Evolutionary conservation across 202 grass and related monocot species (phyloP), one percentile per base, ranked within the genome.

Genomic region (Schoenoplectus tabernaemontani): DNA sequence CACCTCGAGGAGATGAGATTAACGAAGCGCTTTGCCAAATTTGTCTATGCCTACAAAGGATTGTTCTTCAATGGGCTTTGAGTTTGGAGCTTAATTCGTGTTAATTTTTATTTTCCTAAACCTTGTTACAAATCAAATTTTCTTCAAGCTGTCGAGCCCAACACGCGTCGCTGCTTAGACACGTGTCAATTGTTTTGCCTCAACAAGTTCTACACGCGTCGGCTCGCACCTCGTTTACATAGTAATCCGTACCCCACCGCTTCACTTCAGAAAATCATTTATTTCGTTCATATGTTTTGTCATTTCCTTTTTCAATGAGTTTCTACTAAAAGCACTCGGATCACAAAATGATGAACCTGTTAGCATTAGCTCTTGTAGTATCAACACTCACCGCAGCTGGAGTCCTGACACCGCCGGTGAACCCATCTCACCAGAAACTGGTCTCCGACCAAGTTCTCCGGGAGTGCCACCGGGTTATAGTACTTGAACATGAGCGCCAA

Each of bases 401-500:
- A 2, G 68, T 92, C 32, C 89, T 87, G 87, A 87, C 87, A 16
- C 93, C 46, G 1, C 57, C 82, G 2, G 74, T 39, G 10, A 71
- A 89, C 89, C 4, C 86, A 32, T 9, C 76, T 1, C 73, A 57
- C 7, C 57, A 42, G 3, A 23, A 53, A 7, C 23, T 37, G 19
- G 39, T 4, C 26, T 57, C 26, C 0, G 74, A 90, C 28, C 81
- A 75, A 1, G 65, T 90, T 36, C 57, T 97, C 17, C 84, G 78
- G 0, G 91, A 98, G 83, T 86, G 89, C 9, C 87, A 86, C 16
- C 86, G 89, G 46, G 74, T 98, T 8, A 85, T 98, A 50, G 89
- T 98, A 59, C 82, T 98, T 17, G 95, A 92, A 85, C 90, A 98
- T 80, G 89, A 95, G 83, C 89, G 89, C 22, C 82, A 92, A 72